Evolutionary conservation across 78 protist genomes (phyloP).

Genomic region (Dictyostelium capitatum): DNA sequence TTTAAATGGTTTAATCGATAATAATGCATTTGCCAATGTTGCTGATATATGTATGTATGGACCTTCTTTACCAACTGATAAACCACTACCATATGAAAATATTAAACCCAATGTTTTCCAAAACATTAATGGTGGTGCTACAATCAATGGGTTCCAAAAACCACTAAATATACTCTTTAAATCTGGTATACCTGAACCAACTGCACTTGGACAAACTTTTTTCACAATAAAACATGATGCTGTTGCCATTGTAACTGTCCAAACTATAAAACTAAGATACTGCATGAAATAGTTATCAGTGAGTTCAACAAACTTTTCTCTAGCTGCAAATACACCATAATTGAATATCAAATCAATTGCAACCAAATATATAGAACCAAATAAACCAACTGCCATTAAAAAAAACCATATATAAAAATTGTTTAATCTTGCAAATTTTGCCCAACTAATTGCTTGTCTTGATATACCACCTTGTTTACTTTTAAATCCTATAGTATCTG

Average conservation of each 20-base stretch:
- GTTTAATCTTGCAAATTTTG: slow-evolving; percentile 52
- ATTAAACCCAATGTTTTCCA: slow-evolving; percentile 74
- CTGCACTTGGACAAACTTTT: slow-evolving; percentile 19
- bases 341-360: slow-evolving; percentile 59
- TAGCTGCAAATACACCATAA: slow-evolving; percentile 20
- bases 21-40: slow-evolving; percentile 59
- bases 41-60: slow-evolving; percentile 78
- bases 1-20: slow-evolving; percentile 39
- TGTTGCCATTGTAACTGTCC: slow-evolving; percentile 47
- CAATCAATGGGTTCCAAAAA: slow-evolving; percentile 37
- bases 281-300: slow-evolving; percentile 42
- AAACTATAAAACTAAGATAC: slow-evolving; percentile 38
- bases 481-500: slow-evolving; percentile 67
- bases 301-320: not conserved
- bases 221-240: slow-evolving; percentile 10
- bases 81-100: slow-evolving; percentile 81
- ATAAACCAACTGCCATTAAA: slow-evolving; percentile 36
- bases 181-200: slow-evolving; percentile 91
- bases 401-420: slow-evolving; percentile 67
- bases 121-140: slow-evolving; percentile 43
- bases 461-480: slow-evolving; percentile 75
- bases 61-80: slow-evolving; percentile 81
- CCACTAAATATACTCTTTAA: slow-evolving; percentile 88
- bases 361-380: slow-evolving; percentile 25
- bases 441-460: slow-evolving; percentile 63